Base-by-base conservation (phyloP, 2,329 filamentous ascomycete species). In the Trichophyton verrucosum region DNA sequence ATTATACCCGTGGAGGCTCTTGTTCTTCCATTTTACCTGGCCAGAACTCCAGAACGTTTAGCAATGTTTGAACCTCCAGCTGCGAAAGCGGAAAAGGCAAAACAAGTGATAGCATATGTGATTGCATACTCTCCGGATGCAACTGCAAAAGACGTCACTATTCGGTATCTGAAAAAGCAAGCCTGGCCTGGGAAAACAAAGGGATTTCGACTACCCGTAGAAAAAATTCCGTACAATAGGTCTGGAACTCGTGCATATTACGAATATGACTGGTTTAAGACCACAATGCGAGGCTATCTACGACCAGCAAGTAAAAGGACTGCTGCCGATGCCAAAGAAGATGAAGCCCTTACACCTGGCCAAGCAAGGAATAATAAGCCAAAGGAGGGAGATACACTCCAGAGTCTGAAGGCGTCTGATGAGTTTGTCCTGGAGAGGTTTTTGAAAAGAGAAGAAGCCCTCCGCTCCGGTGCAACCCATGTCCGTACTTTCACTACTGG, bases 111-210 rank as follows among this genome's bases (percentile, higher is more conserved):
- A 68, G 88, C 89, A 53, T 99, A 99, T 68, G 82, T 95, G 1
- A 79, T 97, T 20, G 91, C 87, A 0, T 89, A 88, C 73, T 89
- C 88, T 0, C 75, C 83, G 2, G 91, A 97, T 69, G 89, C 89
- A 1, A 91, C 90, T 0, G 91, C 90, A 11, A 97, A 97, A 71
- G 94, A 99, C 70, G 88, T 99, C 15, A 99, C 94, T 0, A 86
- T 94, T 9, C 83, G 94, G 30, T 99, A 99, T 71, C 77, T 99
- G 6, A 91, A 87, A 68, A 84, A 86, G 22, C 88, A 88, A 61
- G 81, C 87, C 59, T 85, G 91, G 71, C 94, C 94, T 0, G 92
- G 94, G 3, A 88, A 91, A 66, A 95, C 92, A 0, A 97, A 96
- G 70, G 90, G 91, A 3, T 82, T 86, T 64, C 83, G 94, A 5